Evolutionary conservation across 441 rosid genomes (phyloP).

Genomic region (Pelargonium australe): DNA sequence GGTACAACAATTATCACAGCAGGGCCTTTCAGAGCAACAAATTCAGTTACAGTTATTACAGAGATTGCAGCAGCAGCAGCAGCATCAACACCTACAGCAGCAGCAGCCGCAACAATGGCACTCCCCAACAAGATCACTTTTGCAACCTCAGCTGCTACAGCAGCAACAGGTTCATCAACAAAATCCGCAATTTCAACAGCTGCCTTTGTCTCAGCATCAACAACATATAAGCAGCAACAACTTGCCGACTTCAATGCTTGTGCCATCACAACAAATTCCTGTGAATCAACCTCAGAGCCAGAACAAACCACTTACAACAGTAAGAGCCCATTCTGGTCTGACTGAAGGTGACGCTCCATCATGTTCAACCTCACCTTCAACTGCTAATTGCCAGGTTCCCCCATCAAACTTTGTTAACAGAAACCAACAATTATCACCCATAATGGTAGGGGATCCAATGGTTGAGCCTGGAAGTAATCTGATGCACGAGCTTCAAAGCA

Average conservation of each 20-base stretch:
- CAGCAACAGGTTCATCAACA: constrained; percentile 49
- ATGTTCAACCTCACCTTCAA: constrained; percentile 88
- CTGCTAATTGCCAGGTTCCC: constrained; percentile 74
- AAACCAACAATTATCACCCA: constrained; percentile 55
- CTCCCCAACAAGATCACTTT: constrained; percentile 41
- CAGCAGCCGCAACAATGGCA: constrained; percentile 39
- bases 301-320: constrained; percentile 43
- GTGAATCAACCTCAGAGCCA: constrained; percentile 48
- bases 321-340: constrained; percentile 56
- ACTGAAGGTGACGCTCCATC: constrained; percentile 90
- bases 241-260: constrained; percentile 46
- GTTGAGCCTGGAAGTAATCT: constrained; percentile 51
- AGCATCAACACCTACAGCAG: constrained; percentile 14
- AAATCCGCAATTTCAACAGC: constrained; percentile 54
- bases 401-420: constrained; percentile 57
- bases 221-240: constrained; percentile 47
- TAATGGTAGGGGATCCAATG: constrained; percentile 43
- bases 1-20: constrained; percentile 49
- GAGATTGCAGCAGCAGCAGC: constrained; percentile 60
- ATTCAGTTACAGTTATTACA: constrained; percentile 74
- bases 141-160: constrained; percentile 56
- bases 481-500: constrained; percentile 62
- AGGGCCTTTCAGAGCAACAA: constrained; percentile 64
- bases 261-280: constrained; percentile 23
- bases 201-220: constrained; percentile 52